Percentiles rank a stretch among this genome's conserved stretches.
phyloP scores from a whole-genome alignment of 2,329 filamentous ascomycete genomes.

The Beauveria varroae region DNA sequence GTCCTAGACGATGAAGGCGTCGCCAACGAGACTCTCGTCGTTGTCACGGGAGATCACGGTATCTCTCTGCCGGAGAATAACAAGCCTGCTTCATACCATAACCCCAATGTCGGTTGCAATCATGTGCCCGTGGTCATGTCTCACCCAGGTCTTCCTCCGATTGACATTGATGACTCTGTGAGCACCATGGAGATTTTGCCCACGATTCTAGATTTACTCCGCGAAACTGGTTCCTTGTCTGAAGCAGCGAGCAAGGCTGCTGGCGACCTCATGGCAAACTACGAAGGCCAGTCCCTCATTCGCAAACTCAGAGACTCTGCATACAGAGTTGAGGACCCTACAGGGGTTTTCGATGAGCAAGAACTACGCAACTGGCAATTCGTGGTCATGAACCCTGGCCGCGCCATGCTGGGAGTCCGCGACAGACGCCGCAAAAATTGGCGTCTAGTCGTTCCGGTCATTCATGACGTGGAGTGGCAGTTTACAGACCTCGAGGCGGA shows the following conservation, averaged over 20 bases:
- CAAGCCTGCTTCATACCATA: conserved; percentile 24
- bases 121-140: conserved; percentile 26
- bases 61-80: conserved; percentile 25
- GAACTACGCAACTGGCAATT: conserved; percentile 20
- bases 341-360: conserved; percentile 2
- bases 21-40: conserved; percentile 25
- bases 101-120: conserved; percentile 25
- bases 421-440: conserved; percentile 15
- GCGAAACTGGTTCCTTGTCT: conserved; percentile 26
- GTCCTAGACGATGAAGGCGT: conserved; percentile 24
- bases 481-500: conserved; percentile 9
- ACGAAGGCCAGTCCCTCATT: conserved; percentile 29
- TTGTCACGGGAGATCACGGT: conserved; percentile 27
- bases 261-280: conserved; percentile 23
- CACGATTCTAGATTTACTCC: conserved; percentile 27
- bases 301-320: conserved; percentile 15
- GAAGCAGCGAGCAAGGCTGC: conserved; percentile 20
- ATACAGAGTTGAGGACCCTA: conserved; percentile 6
- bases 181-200: conserved; percentile 26
- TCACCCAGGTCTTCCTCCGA: conserved; percentile 25
- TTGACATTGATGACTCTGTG: conserved; percentile 24
- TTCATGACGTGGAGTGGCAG: conserved; percentile 15
- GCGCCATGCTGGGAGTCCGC: conserved; percentile 18
- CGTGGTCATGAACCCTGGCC: conserved; percentile 20
- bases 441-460: conserved; percentile 20